Conservation (phyloP, 108 stramenopile species). For the Skeletonema marinoi region DNA sequence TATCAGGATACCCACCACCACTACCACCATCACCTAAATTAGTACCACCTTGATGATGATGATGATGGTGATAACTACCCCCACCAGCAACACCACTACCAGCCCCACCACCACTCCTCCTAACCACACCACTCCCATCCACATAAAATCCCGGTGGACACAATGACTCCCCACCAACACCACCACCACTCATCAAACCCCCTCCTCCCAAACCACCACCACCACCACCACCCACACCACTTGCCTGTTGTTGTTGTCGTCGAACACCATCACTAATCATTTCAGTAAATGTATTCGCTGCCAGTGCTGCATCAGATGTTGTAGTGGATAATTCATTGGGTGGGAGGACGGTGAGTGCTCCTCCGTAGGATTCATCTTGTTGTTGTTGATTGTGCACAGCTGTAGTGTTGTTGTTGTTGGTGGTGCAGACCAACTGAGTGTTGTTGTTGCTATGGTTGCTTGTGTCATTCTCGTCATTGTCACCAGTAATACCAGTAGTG, state of each 20-base stretch:
- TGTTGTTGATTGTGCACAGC: not conserved
- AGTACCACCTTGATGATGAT: not conserved
- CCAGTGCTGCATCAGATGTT: slow-evolving; percentile 40
- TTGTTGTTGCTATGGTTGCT: not conserved
- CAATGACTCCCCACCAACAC: slow-evolving; percentile 1
- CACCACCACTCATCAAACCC: not conserved
- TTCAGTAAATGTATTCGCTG: slow-evolving; percentile 38
- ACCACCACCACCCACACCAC: not conserved
- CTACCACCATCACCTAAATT: not conserved
- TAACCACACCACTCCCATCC: slow-evolving; percentile 35
- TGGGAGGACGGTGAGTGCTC: slow-evolving; percentile 41
- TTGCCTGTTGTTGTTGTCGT: not conserved
- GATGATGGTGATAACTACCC: not conserved
- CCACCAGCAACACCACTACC: not conserved
- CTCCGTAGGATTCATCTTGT: slow-evolving; percentile 6
- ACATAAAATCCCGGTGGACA: slow-evolving; percentile 30
- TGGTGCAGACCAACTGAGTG: not conserved
- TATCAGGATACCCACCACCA: not conserved
- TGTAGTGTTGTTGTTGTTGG: not conserved
- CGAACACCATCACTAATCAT: slow-evolving; percentile 20
- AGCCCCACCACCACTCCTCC: slow-evolving; percentile 2
- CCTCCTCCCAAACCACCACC: not conserved
- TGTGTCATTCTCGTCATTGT: not conserved
- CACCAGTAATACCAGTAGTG: not conserved
- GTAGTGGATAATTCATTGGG: slow-evolving; percentile 46